Base-by-base conservation (phyloP, 208 protist genomes). In the Novymonas esmeraldas region DNA sequence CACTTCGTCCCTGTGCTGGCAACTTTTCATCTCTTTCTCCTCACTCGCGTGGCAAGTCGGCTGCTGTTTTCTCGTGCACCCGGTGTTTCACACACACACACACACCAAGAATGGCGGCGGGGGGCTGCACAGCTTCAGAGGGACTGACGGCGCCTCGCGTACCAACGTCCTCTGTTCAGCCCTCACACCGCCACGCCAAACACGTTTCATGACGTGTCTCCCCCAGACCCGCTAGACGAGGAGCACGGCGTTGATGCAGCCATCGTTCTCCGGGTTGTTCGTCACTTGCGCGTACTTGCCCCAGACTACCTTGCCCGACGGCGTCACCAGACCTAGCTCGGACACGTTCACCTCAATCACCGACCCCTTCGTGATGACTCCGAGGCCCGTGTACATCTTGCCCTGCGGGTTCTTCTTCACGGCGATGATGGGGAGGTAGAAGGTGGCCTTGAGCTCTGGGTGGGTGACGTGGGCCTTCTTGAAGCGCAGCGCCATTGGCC, bases 291-390 rank as follows among this genome's bases (percentile, higher is more conserved):
- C 99, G 70, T 98, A 99, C 85, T 99, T 99, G 70, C 96, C 91
- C 92, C 91, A 98, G n/a, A 97, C 90, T 22, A 99, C 98, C 72
- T 99, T 99, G 65, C 99, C 99, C 2, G 90, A 95, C 11, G 97
- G 97, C 5, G 99, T 99, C 18, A 99, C 99, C 2, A 99, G 87
- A 39, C 99, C 99, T n/a, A 99, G 87, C 66, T 99, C 98, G 51
- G 92, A 97, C n/a, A 99, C 99, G 79, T 99, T 99, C 20, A 99
- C 99, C 86, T 99, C 99, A 61, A 99, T 98, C 50, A 99, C 98
- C 2, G 98, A 99, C 60, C 99, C 99, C 82, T 99, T 99, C 6
- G 99, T 99, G 74, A 99, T 99, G 44, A 99, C 98, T 49, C 99
- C 99, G 5, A 99, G 93, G n/a, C 91, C 91, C 3, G 99, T 99